Percentiles rank a stretch among this genome's conserved stretches.
Conservation (phyloP, 805 yeast species). For the Candida odintsovae region DNA sequence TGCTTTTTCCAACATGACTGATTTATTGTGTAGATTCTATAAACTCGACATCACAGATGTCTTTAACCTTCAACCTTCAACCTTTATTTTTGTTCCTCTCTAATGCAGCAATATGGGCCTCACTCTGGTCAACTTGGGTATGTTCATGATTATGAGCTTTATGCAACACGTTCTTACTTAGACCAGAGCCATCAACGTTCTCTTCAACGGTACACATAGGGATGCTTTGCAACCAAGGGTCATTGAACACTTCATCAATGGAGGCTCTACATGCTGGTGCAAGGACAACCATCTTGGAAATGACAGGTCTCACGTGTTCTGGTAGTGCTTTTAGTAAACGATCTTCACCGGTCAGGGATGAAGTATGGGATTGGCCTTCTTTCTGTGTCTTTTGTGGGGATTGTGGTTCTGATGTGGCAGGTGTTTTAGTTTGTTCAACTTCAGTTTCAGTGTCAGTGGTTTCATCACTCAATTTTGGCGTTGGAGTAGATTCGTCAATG, state of each 20-base stretch:
- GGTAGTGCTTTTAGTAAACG: conserved; percentile 68
- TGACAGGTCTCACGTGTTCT: conserved; percentile 58
- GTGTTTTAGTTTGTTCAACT: conserved; percentile 5
- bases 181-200: conserved; percentile 31
- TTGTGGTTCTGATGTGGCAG: conserved; percentile 12
- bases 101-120: conserved; percentile 91
- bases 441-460: conserved; percentile 9
- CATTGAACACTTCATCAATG: conserved; percentile 74
- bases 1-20: background rate
- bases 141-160: conserved; percentile 65
- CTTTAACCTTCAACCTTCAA: background rate
- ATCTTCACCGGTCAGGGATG: conserved; percentile 64
- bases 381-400: conserved; percentile 13
- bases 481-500: conserved; percentile 9
- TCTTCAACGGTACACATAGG: conserved; percentile 64
- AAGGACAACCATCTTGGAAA: conserved; percentile 72
- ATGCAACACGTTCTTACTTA: conserved; percentile 28
- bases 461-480: conserved; percentile 22
- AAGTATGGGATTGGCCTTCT: conserved; percentile 45
- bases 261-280: conserved; percentile 83
- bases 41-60: background rate
- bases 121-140: conserved; percentile 85
- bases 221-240: conserved; percentile 59
- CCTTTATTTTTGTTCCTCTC: conserved; percentile 63
- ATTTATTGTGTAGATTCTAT: background rate